A percentile compares a stretch with the other conserved stretches of the same genome.
These are phyloP conservation scores for Colletotrichum sp. DNA, from an alignment of 2,329 filamentous ascomycete species.

Conservation along the genomic window DNA sequence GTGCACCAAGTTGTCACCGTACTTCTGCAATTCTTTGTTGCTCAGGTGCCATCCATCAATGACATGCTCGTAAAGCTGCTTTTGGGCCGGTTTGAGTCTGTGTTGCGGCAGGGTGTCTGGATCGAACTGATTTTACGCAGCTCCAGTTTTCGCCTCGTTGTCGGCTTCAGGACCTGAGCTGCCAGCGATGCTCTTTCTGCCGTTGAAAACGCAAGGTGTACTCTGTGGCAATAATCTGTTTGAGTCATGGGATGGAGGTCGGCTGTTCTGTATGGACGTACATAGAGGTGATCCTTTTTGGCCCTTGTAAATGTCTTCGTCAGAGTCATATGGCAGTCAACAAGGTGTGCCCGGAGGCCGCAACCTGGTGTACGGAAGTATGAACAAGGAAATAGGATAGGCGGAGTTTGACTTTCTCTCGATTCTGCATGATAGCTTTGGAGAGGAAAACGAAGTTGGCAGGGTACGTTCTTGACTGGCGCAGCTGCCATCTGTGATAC, in stretches of 20 bases:
- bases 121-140: neutral
- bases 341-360: neutral
- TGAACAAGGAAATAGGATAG: neutral
- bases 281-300: neutral
- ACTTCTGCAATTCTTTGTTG: neutral
- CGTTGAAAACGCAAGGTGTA: accelerated
- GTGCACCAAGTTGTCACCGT: accelerated
- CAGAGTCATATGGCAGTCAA: neutral
- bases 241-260: accelerated
- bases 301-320: neutral
- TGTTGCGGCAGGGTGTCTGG: neutral
- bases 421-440: neutral
- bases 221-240: accelerated
- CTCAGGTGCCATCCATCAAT: neutral
- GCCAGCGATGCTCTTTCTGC: neutral
- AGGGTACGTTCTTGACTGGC: neutral
- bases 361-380: neutral
- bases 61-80: neutral
- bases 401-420: neutral
- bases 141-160: accelerated
- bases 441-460: neutral
- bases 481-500: neutral
- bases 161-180: neutral
- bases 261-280: neutral
- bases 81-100: neutral